These are phyloP conservation scores for Fraxinus dipetala DNA, from an alignment of 305 asterid species.

Conservation along the genomic window DNA sequence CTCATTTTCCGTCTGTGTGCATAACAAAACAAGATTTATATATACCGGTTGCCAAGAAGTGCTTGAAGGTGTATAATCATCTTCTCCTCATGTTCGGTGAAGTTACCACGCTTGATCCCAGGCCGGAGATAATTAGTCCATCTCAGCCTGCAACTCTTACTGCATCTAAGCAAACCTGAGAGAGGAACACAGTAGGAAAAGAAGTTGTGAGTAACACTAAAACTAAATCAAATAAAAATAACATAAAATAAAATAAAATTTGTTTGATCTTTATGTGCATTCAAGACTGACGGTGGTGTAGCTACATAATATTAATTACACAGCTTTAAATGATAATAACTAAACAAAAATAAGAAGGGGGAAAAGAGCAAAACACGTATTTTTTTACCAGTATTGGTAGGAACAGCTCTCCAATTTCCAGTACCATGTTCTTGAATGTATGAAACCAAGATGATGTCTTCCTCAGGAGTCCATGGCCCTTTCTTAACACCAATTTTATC, in stretches of 20 bases:
- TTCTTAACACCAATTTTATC: conserved; percentile 69
- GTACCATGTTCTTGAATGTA: conserved; percentile 82
- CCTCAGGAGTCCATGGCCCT: conserved; percentile 91
- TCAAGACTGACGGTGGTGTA: conserved; percentile 29
- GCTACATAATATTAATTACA: conserved; percentile 42
- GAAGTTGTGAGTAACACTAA: background rate
- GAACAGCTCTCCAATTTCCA: conserved; percentile 78
- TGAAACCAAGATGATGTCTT: conserved; percentile 65
- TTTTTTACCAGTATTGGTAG: conserved; percentile 58
- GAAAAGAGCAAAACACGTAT: background rate
- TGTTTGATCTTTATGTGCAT: conserved; percentile 21
- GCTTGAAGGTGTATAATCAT: conserved; percentile 84
- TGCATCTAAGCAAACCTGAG: conserved; percentile 70
- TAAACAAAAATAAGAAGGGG: conserved; percentile 14
- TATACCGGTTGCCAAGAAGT: conserved; percentile 75
- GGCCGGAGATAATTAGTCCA: conserved; percentile 91
- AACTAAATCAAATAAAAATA: background rate
- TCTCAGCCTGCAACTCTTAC: conserved; percentile 81
- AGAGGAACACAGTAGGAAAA: background rate
- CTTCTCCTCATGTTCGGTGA: conserved; percentile 73
- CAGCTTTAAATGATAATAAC: conserved; percentile 37
- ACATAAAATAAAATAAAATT: no score
- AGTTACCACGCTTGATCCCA: conserved; percentile 80
- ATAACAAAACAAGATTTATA: background rate
- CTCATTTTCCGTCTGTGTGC: background rate